Conservation (phyloP, 2,329 filamentous ascomycete genomes). For the Neoascochyta sp. region DNA sequence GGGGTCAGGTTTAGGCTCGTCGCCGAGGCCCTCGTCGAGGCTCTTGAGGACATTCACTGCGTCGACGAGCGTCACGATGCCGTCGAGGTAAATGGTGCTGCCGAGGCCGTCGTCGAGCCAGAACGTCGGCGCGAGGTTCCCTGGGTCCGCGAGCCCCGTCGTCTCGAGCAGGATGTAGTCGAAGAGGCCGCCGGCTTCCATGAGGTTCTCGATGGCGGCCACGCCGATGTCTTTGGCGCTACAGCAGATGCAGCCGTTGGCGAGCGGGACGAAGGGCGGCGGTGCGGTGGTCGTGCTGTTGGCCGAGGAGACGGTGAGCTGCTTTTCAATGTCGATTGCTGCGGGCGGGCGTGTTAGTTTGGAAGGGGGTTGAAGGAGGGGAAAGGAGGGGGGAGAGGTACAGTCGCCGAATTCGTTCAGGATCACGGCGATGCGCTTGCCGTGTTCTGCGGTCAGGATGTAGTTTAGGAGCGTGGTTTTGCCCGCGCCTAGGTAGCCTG, state of each 20-base stretch:
- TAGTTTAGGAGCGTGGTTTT: slow-evolving; percentile 96
- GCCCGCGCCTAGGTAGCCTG: slow-evolving; percentile 88
- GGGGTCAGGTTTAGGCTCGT: slow-evolving; percentile 46
- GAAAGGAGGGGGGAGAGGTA: slow-evolving; percentile 4
- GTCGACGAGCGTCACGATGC: slow-evolving; percentile 93
- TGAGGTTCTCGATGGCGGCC: slow-evolving; percentile 89
- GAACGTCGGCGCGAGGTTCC: slow-evolving; percentile 91
- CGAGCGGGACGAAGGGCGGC: slow-evolving; percentile 76
- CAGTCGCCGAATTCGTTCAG: slow-evolving; percentile 64
- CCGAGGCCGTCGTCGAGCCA: slow-evolving; percentile 97
- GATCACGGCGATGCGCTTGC: slow-evolving; percentile 97
- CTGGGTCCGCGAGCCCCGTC: slow-evolving; percentile 89
- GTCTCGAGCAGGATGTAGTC: slow-evolving; percentile 98
- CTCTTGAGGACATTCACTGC: slow-evolving; percentile 85
- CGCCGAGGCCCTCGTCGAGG: slow-evolving; percentile 62
- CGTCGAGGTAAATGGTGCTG: slow-evolving; percentile 93
- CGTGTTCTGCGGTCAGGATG: slow-evolving; percentile 89
- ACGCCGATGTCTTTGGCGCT: slow-evolving; percentile 96
- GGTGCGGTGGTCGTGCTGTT: slow-evolving; percentile 29
- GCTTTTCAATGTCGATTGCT: slow-evolving; percentile 95
- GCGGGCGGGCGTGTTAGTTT: slow-evolving; percentile 6
- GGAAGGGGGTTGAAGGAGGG: not conserved
- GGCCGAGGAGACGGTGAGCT: slow-evolving; percentile 70
- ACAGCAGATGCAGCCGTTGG: slow-evolving; percentile 96
- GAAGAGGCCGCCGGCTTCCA: slow-evolving; percentile 89